Conservation (phyloP, 2,329 filamentous ascomycete genomes). For the Thielaviopsis populi region DNA sequence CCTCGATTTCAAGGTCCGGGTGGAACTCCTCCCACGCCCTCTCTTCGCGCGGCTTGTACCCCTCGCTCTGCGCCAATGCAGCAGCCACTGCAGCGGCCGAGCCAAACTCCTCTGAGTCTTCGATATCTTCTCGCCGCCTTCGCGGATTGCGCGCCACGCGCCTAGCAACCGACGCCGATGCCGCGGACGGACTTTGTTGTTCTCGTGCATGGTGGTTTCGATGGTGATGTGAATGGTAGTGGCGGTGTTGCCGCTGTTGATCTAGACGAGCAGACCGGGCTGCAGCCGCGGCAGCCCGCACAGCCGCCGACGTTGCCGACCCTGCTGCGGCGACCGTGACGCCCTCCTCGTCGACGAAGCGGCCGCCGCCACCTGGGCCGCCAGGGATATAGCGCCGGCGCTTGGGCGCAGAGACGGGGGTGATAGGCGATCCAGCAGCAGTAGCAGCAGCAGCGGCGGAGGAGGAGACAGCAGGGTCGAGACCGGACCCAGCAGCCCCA, state of each 20-base stretch:
- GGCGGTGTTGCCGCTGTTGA: neutral
- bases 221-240: constrained; percentile 17
- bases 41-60: constrained; percentile 94
- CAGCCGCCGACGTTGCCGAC: neutral
- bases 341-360: constrained; percentile 60
- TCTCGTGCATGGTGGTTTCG: constrained; percentile 21
- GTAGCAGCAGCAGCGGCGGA: constrained; percentile 24
- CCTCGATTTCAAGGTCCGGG: constrained; percentile 81
- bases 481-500: constrained; percentile 24
- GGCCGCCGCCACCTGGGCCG: constrained; percentile 69
- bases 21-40: constrained; percentile 97
- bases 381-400: constrained; percentile 69
- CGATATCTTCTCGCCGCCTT: constrained; percentile 35
- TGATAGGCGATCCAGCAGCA: constrained; percentile 22
- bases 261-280: constrained; percentile 17
- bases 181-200: constrained; percentile 23
- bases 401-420: constrained; percentile 51
- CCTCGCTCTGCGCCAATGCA: constrained; percentile 77
- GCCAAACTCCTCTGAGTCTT: constrained; percentile 56
- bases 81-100: constrained; percentile 82
- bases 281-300: constrained; percentile 24
- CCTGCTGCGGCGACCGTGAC: neutral
- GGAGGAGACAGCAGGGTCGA: constrained; percentile 28
- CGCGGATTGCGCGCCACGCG: constrained; percentile 44
- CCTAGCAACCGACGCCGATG: constrained; percentile 28